These are phyloP conservation scores for Coleophoma eucalyptorum DNA, from an alignment of 2,329 filamentous ascomycete genomes.

Conservation along the genomic window DNA sequence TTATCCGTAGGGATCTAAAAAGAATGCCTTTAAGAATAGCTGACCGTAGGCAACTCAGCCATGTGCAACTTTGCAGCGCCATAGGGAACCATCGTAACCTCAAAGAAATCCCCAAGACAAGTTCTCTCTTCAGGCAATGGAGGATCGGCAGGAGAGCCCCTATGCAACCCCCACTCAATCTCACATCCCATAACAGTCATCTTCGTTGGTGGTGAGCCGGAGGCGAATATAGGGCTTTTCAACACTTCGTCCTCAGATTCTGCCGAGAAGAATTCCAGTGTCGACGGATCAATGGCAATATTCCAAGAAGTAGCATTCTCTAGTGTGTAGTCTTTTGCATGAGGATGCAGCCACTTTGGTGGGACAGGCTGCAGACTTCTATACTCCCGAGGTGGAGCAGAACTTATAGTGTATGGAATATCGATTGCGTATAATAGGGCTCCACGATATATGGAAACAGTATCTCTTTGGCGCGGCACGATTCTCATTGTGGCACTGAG, in stretches of 20 bases:
- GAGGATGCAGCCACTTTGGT: constrained; percentile 7
- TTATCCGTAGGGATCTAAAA: no score
- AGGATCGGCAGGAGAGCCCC: constrained; percentile 30
- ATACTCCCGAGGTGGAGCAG: constrained; percentile 16
- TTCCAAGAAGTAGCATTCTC: constrained; percentile 26
- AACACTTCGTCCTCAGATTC: constrained; percentile 11
- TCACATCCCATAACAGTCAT: constrained; percentile 34
- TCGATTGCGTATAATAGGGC: constrained; percentile 39
- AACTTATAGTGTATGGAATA: constrained; percentile 25
- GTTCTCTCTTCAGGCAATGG: constrained; percentile 27
- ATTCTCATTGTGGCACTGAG: constrained; percentile 15
- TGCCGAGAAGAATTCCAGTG: constrained; percentile 26
- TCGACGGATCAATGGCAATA: constrained; percentile 28
- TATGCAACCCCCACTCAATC: constrained; percentile 32
- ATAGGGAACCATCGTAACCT: constrained; percentile 38
- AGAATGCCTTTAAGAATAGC: neutral
- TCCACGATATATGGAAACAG: constrained; percentile 38
- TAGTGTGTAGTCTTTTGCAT: constrained; percentile 31
- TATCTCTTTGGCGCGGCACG: constrained; percentile 25
- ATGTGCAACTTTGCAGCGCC: constrained; percentile 43
- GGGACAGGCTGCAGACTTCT: constrained; percentile 23
- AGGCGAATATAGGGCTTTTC: constrained; percentile 25
- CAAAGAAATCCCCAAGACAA: constrained; percentile 30
- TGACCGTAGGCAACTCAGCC: constrained; percentile 33
- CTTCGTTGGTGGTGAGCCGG: constrained; percentile 29